A percentile compares a stretch with the other conserved stretches of the same genome.
phyloP scores from a whole-genome alignment of 1,139 yeast species.

The Taphrina populina region DNA sequence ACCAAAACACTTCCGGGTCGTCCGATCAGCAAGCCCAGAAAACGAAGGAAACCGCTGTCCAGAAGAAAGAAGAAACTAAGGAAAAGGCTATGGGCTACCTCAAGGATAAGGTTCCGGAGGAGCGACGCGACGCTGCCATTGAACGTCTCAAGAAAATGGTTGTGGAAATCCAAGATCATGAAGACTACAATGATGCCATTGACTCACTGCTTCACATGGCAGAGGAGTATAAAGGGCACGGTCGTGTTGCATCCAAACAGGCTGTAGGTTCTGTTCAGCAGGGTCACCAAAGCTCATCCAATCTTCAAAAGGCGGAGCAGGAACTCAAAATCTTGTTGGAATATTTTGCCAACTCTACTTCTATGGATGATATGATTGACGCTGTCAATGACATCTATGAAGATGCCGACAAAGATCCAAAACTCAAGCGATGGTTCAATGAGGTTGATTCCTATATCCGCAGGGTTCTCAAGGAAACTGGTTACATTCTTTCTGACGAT shows the following conservation, averaged over 20 bases:
- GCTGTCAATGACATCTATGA: conserved; percentile 36
- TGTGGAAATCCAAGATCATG: conserved; percentile 39
- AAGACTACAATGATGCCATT: conserved; percentile 39
- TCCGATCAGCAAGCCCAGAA: conserved; percentile 23
- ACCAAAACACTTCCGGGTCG: conserved; percentile 12
- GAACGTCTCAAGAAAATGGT: conserved; percentile 38
- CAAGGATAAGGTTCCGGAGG: conserved; percentile 37
- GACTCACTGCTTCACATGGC: conserved; percentile 37
- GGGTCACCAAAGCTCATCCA: conserved; percentile 34
- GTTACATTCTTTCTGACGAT: conserved; percentile 37
- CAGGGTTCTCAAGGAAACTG: conserved; percentile 37
- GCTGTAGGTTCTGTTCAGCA: conserved; percentile 27
- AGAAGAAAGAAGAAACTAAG: conserved; percentile 30
- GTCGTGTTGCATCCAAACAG: conserved; percentile 21
- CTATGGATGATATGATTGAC: conserved; percentile 36
- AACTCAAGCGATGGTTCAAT: conserved; percentile 37
- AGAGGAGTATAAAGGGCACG: conserved; percentile 35
- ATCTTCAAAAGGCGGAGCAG: conserved; percentile 37
- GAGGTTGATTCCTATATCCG: conserved; percentile 37
- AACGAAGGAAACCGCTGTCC: conserved; percentile 24
- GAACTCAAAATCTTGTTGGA: conserved; percentile 37
- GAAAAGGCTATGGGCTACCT: conserved; percentile 34
- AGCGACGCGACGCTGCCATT: conserved; percentile 38
- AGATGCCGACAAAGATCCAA: conserved; percentile 38
- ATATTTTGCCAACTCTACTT: conserved; percentile 39